phyloP scores from a whole-genome alignment of 148 eudicot species.

The Suaeda aralocaspica region DNA sequence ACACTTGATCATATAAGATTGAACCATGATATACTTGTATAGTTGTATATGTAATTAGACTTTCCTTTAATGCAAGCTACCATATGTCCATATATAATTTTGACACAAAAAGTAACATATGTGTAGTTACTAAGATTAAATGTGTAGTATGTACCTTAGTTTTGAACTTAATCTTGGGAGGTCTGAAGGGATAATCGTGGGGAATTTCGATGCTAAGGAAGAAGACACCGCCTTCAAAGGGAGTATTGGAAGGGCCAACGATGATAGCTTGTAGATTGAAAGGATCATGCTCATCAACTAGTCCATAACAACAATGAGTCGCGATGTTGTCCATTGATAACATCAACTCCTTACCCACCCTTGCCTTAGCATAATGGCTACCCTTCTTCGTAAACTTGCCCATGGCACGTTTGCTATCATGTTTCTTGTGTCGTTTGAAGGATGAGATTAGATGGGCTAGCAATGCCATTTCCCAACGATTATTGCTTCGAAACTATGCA shows the following conservation, averaged over 20 bases:
- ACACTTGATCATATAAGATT: too few relatives aligned
- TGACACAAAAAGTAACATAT: too few relatives aligned
- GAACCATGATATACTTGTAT: too few relatives aligned
- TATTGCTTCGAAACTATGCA: neutral
- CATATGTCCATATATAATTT: too few relatives aligned
- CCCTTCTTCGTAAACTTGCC: neutral
- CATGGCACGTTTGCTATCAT: neutral
- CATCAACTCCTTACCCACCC: slow-evolving; percentile 6
- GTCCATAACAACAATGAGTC: slow-evolving; percentile 15
- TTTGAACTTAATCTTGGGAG: slow-evolving; percentile 24
- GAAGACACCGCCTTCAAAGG: slow-evolving; percentile 23
- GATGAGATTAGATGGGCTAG: neutral
- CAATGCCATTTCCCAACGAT: slow-evolving; percentile 7
- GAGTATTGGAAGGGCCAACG: slow-evolving; percentile 19
- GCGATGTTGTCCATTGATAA: neutral
- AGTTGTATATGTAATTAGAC: too few relatives aligned
- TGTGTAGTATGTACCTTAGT: slow-evolving; percentile 10
- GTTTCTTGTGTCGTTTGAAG: neutral
- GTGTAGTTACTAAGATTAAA: too few relatives aligned
- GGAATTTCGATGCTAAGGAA: slow-evolving; percentile 18
- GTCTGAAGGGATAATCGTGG: slow-evolving; percentile 16
- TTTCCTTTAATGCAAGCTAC: too few relatives aligned
- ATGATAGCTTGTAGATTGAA: slow-evolving; percentile 19
- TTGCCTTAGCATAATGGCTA: neutral
- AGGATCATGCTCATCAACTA: slow-evolving; percentile 8